Conservation (phyloP, 352 stramenopile genomes). For the Phytophthora megakarya region DNA sequence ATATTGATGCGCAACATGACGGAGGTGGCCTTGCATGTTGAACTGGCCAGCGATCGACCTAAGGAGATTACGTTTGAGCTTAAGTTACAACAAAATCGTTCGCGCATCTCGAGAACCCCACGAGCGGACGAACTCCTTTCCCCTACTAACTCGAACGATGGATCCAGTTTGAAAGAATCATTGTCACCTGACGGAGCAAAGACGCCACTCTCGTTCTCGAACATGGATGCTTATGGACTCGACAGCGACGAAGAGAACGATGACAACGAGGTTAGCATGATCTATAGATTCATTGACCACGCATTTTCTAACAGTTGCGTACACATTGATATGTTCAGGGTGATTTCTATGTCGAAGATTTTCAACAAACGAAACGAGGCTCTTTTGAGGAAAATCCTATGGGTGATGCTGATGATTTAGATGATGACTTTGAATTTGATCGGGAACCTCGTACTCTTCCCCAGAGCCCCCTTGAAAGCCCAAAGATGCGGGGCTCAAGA, state of each 20-base stretch:
- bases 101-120: slow-evolving; percentile 54
- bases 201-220: slow-evolving; percentile 56
- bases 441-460: slow-evolving; percentile 53
- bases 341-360: slow-evolving; percentile 83
- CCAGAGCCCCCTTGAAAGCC: slow-evolving; percentile 59
- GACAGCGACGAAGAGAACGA: slow-evolving; percentile 88
- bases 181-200: slow-evolving; percentile 67
- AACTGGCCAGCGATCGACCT: slow-evolving; percentile 82
- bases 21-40: slow-evolving; percentile 81
- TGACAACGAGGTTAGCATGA: slow-evolving; percentile 73
- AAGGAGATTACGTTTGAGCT: slow-evolving; percentile 91
- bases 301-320: slow-evolving; percentile 2
- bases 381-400: slow-evolving; percentile 83
- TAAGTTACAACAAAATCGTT: slow-evolving; percentile 79
- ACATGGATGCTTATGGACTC: slow-evolving; percentile 61
- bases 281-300: neutral
- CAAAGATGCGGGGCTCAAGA: slow-evolving; percentile 50
- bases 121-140: slow-evolving; percentile 74
- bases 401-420: slow-evolving; percentile 76
- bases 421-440: slow-evolving; percentile 92
- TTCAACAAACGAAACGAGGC: slow-evolving; percentile 60
- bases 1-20: slow-evolving; percentile 87
- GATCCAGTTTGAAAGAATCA: slow-evolving; percentile 69
- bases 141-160: slow-evolving; percentile 75
- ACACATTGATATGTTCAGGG: slow-evolving; percentile 32